Evolutionary conservation across 1,284 basidiomycete species (phyloP), one percentile per base, ranked within the genome.

Genomic region (Sporisorium exsertum): DNA sequence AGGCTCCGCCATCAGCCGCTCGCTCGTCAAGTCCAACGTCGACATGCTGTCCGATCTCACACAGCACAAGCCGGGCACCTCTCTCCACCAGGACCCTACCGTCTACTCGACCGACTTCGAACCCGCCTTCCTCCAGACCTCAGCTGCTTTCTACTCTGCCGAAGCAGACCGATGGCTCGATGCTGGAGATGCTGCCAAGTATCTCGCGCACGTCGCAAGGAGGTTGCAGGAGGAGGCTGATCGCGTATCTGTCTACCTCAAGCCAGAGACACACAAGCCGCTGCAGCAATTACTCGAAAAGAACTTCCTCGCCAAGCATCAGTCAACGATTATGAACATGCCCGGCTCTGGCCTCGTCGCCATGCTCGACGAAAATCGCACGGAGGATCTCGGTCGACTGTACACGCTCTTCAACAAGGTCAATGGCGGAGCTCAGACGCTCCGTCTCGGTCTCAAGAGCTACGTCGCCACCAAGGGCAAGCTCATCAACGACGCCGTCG

Each of bases 61-160:
- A 1, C 89, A 90, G 32, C 78, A 77, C 24, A 62, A 62, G 37
- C 66, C 58, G 7, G 69, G 64, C 55, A 37, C 58, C 8, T 33
- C 71, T 0, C 22, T 53, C 49, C 46, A 57, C 15, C 60, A 69
- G 35, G 63, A 72, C 16, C 81, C 84, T 51, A 91, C 91, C 0
- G 90, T 98, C 8, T 99, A 99, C 87, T 90, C 91, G 76, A 89
- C 89, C 60, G 92, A 94, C 81, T 89, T 99, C 58, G 95, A 99
- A 86, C 93, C 93, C 0, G 89, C 90, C 0, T 90, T 99, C 68
- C 87, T 99, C 49, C 87, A 88, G 32, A 91, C 94, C 74, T 95
- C 93, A 72, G 89, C 90, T 60, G 87, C 87, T 18, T 99, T 94
- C 86, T 99, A 98, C 84, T 87, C 88, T 67, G 86, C 87, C 4